Base-by-base conservation (phyloP, 78 protist genomes). In the Cavenderia fasciculata region DNA sequence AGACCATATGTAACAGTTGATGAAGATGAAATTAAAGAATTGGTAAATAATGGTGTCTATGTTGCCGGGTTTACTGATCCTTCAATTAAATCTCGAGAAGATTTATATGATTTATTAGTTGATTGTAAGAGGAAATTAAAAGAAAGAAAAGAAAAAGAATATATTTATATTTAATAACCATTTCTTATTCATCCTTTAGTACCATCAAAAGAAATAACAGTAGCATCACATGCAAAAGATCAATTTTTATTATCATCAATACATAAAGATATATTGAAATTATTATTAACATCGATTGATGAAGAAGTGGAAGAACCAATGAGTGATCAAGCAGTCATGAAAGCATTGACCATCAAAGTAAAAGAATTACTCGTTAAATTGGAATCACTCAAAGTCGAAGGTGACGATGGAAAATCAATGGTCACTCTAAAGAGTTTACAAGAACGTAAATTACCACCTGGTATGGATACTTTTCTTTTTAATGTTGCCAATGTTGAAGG, bases 11-110 rank as follows among this genome's bases (percentile, higher is more conserved):
- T 92, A 21, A 66, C 85, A 49, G 40, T 62, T 14, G 47, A 75
- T 21, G 95, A 92, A 16, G 12, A 27, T 0, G 93, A 92, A 59
- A 4, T 92, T 18, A 68, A 71, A 69, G 93, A 87, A 65, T 40
- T 88, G 2, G 7, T n/a, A 6, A 27, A 90, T 14, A 68, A 69
- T 43, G 86, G 85, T 59, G 87, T 84, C 29, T 92, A 92, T 29
- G 33, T 44, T 47, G 95, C 95, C 4, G 95, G 95, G 34, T 92
- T 92, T 29, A 74, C 61, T 49, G 95, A 92, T 69, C 56, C 84
- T 3, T 74, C 86, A n/a, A 92, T 92, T 19, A 77, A 84, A 43
- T 74, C 88, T 54, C 54, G 87, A 33, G 95, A 92, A 44, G 92
- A 92, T 34, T 34, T 86, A 23, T 92, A 92, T 51, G 95, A 92